These are phyloP conservation scores for Diaporthe amygdali DNA, from an alignment of 2,329 filamentous ascomycete species.

Conservation along the genomic window DNA sequence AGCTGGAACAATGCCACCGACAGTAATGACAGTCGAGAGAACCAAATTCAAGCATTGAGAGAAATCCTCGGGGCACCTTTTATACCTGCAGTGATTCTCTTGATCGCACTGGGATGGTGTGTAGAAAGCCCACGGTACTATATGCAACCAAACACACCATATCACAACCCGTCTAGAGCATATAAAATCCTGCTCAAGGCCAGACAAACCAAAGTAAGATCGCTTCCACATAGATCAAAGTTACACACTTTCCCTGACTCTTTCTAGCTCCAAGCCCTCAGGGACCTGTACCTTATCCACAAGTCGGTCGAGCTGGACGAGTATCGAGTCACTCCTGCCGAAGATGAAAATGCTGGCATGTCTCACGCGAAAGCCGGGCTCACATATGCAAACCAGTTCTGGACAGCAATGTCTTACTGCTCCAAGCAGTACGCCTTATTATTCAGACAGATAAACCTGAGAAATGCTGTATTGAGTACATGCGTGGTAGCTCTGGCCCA, in stretches of 20 bases:
- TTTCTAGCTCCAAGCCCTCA: slow-evolving; percentile 43
- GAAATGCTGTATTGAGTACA: slow-evolving; percentile 39
- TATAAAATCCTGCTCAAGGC: slow-evolving; percentile 40
- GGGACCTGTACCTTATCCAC: slow-evolving; percentile 47
- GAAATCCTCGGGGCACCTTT: slow-evolving; percentile 43
- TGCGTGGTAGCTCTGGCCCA: slow-evolving; percentile 38
- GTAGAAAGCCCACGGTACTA: slow-evolving; percentile 47
- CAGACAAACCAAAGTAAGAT: slow-evolving; percentile 41
- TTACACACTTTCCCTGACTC: not conserved
- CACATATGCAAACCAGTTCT: slow-evolving; percentile 16
- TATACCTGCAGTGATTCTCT: slow-evolving; percentile 40
- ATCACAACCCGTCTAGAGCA: slow-evolving; percentile 40
- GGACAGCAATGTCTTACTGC: not conserved
- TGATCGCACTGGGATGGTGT: slow-evolving; percentile 42
- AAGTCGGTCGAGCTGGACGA: slow-evolving; percentile 33
- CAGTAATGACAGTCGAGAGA: slow-evolving; percentile 1
- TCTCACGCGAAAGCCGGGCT: slow-evolving; percentile 5
- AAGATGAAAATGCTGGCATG: not conserved
- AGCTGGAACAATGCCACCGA: slow-evolving; percentile 20
- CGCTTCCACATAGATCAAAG: not conserved
- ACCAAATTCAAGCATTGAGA: slow-evolving; percentile 29
- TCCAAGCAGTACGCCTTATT: slow-evolving; percentile 31
- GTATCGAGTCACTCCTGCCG: slow-evolving; percentile 20
- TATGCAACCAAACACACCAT: slow-evolving; percentile 40
- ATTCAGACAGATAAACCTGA: slow-evolving; percentile 31